A percentile compares a stretch with the other conserved stretches of the same genome.
Evolutionary conservation across 2,329 filamentous ascomycete species (phyloP).

Genomic region (Paradendryphiella salina): DNA sequence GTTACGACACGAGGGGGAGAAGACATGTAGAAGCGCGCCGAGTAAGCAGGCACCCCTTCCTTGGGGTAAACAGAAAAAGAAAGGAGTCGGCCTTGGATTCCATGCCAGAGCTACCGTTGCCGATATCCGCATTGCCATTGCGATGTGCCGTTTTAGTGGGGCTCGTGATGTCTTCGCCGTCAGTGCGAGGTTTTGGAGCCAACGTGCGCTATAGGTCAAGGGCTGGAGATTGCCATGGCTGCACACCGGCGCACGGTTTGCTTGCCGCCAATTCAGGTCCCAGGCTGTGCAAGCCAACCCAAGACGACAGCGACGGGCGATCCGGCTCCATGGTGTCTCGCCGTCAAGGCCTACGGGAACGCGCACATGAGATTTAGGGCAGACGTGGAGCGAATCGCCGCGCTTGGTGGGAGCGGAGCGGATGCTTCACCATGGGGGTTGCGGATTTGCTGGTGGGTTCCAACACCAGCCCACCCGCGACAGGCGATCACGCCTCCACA

Average conservation of each 20-base stretch:
- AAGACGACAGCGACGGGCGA: constrained; percentile 2
- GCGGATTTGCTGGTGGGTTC: too few relatives aligned
- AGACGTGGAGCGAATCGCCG: constrained; percentile 11
- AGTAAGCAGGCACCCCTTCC: too few relatives aligned
- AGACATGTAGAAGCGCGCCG: neutral
- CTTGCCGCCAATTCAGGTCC: constrained; percentile 4
- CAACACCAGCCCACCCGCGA: too few relatives aligned
- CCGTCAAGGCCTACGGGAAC: constrained; percentile 5
- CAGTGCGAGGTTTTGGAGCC: too few relatives aligned
- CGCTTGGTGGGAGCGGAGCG: neutral
- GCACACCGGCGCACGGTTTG: constrained; percentile 2
- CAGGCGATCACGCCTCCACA: constrained; percentile 1
- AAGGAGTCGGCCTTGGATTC: neutral
- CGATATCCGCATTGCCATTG: constrained; percentile 10
- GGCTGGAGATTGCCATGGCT: constrained; percentile 9
- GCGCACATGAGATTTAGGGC: constrained; percentile 4
- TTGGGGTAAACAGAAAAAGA: neutral
- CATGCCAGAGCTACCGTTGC: constrained; percentile 6
- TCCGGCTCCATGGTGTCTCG: constrained; percentile 10
- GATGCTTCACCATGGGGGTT: too few relatives aligned
- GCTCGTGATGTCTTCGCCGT: constrained; percentile 1
- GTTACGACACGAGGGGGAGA: neutral
- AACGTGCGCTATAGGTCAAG: neutral
- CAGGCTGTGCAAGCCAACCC: constrained; percentile 1
- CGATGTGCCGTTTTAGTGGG: constrained; percentile 8